Evolutionary conservation across 2,329 filamentous ascomycete genomes (phyloP).

Genomic region (Aspergillus alliaceus): DNA sequence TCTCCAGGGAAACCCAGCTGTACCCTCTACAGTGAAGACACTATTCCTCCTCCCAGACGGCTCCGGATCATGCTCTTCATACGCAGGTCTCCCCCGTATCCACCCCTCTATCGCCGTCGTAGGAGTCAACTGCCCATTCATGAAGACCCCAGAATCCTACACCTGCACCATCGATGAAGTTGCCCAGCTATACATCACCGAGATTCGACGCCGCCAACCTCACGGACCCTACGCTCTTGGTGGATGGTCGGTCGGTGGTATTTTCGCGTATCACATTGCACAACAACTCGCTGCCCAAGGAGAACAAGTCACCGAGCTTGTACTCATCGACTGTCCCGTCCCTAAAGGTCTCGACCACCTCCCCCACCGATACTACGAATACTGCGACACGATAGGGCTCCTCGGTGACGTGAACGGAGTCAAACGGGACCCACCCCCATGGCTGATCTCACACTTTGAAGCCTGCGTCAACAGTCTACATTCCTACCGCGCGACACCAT

Average conservation of each 20-base stretch:
- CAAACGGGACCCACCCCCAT: background rate
- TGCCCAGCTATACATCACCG: slow-evolving; percentile 25
- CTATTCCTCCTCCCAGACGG: slow-evolving; percentile 46
- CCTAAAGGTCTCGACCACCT: background rate
- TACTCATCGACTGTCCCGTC: slow-evolving; percentile 42
- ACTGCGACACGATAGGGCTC: background rate
- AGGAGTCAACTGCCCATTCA: slow-evolving; percentile 4
- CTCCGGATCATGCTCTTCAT: slow-evolving; percentile 45
- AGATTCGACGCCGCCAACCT: slow-evolving; percentile 39
- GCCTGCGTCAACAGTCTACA: background rate
- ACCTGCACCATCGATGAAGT: slow-evolving; percentile 24
- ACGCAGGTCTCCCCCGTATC: slow-evolving; percentile 36
- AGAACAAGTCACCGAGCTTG: slow-evolving; percentile 51
- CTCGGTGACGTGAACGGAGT: background rate
- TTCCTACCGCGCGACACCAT: background rate
- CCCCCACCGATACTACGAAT: background rate
- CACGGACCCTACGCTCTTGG: slow-evolving; percentile 58
- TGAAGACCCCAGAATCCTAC: slow-evolving; percentile 24
- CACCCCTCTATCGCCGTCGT: background rate
- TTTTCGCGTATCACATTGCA: slow-evolving; percentile 65
- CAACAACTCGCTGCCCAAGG: slow-evolving; percentile 56
- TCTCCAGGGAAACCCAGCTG: background rate
- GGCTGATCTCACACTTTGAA: background rate
- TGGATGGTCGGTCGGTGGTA: slow-evolving; percentile 70
- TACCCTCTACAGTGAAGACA: background rate